phyloP scores from a whole-genome alignment of 441 rosid genomes.

The Pelargonium australe region DNA sequence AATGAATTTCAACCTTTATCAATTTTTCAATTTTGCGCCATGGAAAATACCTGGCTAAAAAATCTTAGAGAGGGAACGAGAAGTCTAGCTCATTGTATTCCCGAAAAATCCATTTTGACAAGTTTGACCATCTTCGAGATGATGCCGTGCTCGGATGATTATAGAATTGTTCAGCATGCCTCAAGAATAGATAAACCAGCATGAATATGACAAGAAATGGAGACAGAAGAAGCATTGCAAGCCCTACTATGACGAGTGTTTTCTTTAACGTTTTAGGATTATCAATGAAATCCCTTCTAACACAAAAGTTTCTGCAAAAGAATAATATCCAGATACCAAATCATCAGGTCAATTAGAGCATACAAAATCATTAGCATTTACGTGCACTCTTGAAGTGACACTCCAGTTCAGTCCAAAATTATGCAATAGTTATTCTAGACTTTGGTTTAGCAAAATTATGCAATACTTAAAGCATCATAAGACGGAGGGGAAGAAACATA shows the following conservation, averaged over 20 bases:
- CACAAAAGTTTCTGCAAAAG: slow-evolving; percentile 73
- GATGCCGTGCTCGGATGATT: slow-evolving; percentile 98
- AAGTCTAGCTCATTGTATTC: slow-evolving; percentile 83
- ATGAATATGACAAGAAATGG: slow-evolving; percentile 96
- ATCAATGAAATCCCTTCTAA: slow-evolving; percentile 79
- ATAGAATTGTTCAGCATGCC: slow-evolving; percentile 96
- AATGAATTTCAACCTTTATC: not conserved
- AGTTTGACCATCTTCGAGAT: slow-evolving; percentile 95
- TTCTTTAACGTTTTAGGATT: slow-evolving; percentile 74
- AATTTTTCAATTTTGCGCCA: slow-evolving; percentile 2
- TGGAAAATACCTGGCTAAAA: not conserved
- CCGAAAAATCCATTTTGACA: slow-evolving; percentile 92
- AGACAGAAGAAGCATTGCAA: slow-evolving; percentile 83
- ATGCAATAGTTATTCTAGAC: not conserved
- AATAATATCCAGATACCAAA: slow-evolving; percentile 21
- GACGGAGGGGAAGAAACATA: not conserved
- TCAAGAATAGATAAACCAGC: slow-evolving; percentile 88
- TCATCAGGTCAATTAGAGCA: slow-evolving; percentile 7
- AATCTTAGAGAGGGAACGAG: not conserved
- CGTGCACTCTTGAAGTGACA: not conserved
- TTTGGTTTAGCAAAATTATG: not conserved
- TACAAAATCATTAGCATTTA: slow-evolving; percentile 6
- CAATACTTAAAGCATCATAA: not conserved
- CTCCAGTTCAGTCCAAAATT: not conserved
- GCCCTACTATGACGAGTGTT: slow-evolving; percentile 82